Evolutionary conservation across 1,284 basidiomycete genomes (phyloP), one percentile per base, ranked within the genome.

Genomic region (Peniophora sp.): DNA sequence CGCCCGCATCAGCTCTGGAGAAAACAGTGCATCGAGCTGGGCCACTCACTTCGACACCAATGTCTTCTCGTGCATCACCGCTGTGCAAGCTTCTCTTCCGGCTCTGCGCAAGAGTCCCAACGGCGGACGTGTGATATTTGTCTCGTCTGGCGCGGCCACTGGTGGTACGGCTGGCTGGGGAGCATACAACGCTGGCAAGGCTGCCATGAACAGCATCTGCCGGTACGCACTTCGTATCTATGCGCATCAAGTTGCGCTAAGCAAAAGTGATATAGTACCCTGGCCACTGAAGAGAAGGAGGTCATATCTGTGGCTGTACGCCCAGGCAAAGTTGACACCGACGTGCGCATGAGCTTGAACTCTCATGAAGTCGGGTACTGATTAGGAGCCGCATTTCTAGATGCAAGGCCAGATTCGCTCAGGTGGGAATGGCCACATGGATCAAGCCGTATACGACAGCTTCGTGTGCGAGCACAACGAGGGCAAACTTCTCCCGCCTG

Each of bases 291-390:
- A 65, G 92, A 96, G 63, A 77, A 81, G 2, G 68, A 73, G 19
- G 68, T 96, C n/a, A 74, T 79, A 2, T 81, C 79, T 11, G 75
- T 95, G 25, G 85, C 92, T 5, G 59, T 96, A 1, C 79, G 92
- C 0, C 93, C 93, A 0, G 92, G 92, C 17, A 86, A 85, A 64
- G 90, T 95, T 10, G 84, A 92, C 56, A 91, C 88, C 3, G 65
- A 65, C 36, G 89, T 88, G 61, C n/a, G n/a, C n/a, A n/a, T n/a
- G n/a, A n/a, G n/a, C n/a, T n/a, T n/a, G n/a, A n/a, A n/a, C n/a
- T n/a, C n/a, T n/a, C n/a, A n/a, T n/a, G n/a, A n/a, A n/a, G n/a
- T n/a, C 53, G 74, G 67, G 14, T 17, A 24, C 38, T 25, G 48
- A 24, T 25, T 43, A 38, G 25, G 16, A 20, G 47, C 22, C 35